These are phyloP conservation scores for Pueraria montana DNA, from an alignment of 306 rosid genomes.

Conservation along the genomic window DNA sequence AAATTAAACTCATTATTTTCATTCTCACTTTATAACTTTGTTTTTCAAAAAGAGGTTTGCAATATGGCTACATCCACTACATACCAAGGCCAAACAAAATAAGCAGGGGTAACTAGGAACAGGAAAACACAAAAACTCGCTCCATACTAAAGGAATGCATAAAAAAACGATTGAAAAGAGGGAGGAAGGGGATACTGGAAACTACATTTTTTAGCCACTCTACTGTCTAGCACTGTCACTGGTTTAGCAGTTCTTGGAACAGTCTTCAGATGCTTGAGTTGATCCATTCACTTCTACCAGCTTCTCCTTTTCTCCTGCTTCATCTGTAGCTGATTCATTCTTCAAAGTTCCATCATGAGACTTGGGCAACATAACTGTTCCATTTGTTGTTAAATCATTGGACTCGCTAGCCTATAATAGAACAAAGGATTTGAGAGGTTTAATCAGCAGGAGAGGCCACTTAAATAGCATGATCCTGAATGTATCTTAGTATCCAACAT, in stretches of 20 bases:
- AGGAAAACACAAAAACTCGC: conserved; percentile 24
- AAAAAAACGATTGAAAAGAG: neutral
- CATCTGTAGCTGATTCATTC: conserved; percentile 47
- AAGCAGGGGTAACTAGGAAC: conserved; percentile 12
- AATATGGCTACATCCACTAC: neutral
- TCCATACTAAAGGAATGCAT: conserved; percentile 28
- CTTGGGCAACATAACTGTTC: conserved; percentile 43
- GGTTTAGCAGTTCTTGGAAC: conserved; percentile 42
- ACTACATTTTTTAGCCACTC: conserved; percentile 8
- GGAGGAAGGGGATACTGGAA: neutral
- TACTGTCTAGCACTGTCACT: neutral
- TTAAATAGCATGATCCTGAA: neutral
- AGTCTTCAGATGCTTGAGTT: conserved; percentile 46
- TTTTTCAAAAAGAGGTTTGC: neutral
- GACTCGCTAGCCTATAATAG: conserved; percentile 42
- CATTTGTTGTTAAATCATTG: conserved; percentile 41
- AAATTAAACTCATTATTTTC: neutral
- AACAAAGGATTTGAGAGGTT: neutral
- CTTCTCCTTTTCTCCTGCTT: conserved; percentile 29
- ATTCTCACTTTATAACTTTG: neutral
- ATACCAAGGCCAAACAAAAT: conserved; percentile 18
- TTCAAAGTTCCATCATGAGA: conserved; percentile 49
- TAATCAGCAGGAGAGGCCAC: conserved; percentile 1
- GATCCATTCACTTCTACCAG: conserved; percentile 46
- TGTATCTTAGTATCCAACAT: neutral